Evolutionary conservation across 257 asterid species (phyloP).

Genomic region (Thymus mandschuricus): DNA sequence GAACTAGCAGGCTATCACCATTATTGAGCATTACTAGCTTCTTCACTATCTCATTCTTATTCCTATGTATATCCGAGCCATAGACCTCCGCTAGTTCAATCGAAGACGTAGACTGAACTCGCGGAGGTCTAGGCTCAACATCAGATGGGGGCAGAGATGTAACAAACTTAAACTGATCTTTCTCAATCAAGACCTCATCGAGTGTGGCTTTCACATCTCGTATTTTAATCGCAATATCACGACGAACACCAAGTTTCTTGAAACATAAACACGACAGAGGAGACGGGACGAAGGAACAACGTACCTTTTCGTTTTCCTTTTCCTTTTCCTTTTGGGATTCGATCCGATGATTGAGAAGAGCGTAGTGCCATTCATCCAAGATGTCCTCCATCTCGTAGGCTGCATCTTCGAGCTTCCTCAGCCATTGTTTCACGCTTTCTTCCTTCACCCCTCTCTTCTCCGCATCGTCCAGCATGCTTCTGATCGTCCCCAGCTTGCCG

Average conservation of each 20-base stretch:
- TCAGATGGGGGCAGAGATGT: background rate
- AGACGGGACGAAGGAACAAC: background rate
- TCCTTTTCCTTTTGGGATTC: too few species aligned
- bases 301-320: background rate
- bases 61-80: background rate
- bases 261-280: background rate
- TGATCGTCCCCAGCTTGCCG: too few species aligned
- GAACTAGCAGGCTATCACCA: slow-evolving; percentile 4
- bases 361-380: too few species aligned
- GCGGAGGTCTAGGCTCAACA: background rate
- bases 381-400: too few species aligned
- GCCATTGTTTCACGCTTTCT: too few species aligned
- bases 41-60: background rate
- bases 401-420: too few species aligned
- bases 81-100: too few species aligned
- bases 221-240: background rate
- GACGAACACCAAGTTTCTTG: background rate
- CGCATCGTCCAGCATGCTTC: too few species aligned
- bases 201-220: background rate
- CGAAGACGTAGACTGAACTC: background rate
- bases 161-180: background rate
- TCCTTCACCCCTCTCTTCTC: too few species aligned
- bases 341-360: too few species aligned
- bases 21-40: background rate
- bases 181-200: background rate